Base-by-base conservation (phyloP, 1,139 yeast species). In the Pneumocystis carinii region DNA sequence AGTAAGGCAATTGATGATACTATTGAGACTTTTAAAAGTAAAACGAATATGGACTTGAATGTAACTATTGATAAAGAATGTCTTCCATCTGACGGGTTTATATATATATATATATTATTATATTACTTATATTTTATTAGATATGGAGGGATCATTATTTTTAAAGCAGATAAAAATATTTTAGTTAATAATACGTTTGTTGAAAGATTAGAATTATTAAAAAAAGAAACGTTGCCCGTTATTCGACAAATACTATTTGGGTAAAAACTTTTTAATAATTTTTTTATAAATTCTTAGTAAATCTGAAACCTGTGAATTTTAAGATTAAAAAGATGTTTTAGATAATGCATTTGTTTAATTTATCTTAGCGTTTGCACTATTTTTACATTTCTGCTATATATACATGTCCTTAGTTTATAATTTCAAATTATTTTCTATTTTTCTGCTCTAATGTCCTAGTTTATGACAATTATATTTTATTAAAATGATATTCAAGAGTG, bases 181-280 rank as follows among this genome's bases (percentile, higher is more conserved):
- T 90, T 86, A 70, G 89, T 92, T 65, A 80, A 88, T 76, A 92
- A 92, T 78, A 90, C 98, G 56, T 81, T 94, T 72, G 96, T 89
- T 72, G 97, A 90, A 78, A 87, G 99, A 77, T 82, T 92, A 73
- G 82, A 84, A 71, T 78, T 94, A 68, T 80, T 92, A 72, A 81
- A 87, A 61, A 87, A 87, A 74, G 88, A 84, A 71, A 87, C 96
- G 8, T 82, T 94, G 70, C 99, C 99, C 62, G 95, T 90, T 64
- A 85, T 94, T 69, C 85, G 97, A 77, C 79, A 86, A 68, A 95
- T 90, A 71, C 78, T 92, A 72, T 92, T 90, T 75, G 98, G 98
- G 61, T 66, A 65, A 57, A 62, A 48, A 48, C 48, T 48, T 19
- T 10, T 48, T 24, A 24, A 48, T 15, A 48, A 2, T 10, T 10